These are phyloP conservation scores for Nicotiana undulata DNA, from an alignment of 257 asterid species.

Conservation along the genomic window DNA sequence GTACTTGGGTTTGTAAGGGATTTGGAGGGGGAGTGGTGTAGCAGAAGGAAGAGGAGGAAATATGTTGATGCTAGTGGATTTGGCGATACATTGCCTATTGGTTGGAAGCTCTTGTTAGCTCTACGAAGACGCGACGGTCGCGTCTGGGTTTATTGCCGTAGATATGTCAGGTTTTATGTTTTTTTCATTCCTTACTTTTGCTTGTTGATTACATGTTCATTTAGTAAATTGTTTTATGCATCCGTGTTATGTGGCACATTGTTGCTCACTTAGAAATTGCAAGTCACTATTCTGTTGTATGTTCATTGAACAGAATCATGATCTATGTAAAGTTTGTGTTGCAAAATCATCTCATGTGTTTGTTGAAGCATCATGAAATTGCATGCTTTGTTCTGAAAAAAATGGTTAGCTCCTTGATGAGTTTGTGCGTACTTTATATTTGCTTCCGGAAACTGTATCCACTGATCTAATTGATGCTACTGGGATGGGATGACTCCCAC, in stretches of 20 bases:
- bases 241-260: background rate
- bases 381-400: background rate
- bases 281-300: background rate
- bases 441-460: background rate
- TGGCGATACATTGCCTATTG: conserved; percentile 60
- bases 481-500: background rate
- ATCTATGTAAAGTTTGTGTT: background rate
- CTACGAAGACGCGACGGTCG: conserved; percentile 65
- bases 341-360: background rate
- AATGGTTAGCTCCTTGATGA: background rate
- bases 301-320: background rate
- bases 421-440: background rate
- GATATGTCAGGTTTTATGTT: conserved; percentile 57
- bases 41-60: conserved; percentile 91
- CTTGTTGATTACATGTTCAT: background rate
- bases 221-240: background rate
- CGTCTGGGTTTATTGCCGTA: conserved; percentile 67
- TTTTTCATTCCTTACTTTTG: conserved; percentile 5
- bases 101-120: conserved; percentile 87
- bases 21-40: conserved; percentile 90
- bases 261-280: background rate
- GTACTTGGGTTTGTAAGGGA: conserved; percentile 51
- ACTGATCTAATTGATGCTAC: background rate
- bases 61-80: conserved; percentile 61
- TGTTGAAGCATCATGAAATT: background rate